phyloP scores from a whole-genome alignment of 768 basidiomycete species.

The Dictyophora rubrovolvata region DNA sequence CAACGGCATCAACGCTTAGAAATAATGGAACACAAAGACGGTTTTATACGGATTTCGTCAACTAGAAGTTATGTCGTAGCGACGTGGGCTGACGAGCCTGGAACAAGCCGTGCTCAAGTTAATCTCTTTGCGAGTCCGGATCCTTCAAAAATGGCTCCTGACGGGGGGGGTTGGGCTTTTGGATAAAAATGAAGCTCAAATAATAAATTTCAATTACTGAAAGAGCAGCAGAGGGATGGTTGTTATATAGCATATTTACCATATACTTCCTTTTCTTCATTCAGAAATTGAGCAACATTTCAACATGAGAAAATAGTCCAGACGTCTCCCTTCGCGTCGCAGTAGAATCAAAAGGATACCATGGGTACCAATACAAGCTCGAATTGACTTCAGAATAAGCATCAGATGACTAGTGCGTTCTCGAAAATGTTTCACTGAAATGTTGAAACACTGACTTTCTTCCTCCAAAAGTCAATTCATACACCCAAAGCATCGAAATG shows the following conservation, averaged over 20 bases:
- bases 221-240: constrained; percentile 61
- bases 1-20: neutral
- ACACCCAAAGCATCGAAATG: constrained; percentile 60
- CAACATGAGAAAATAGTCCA: constrained; percentile 48
- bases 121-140: neutral
- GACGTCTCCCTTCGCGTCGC: constrained; percentile 65
- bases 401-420: constrained; percentile 77
- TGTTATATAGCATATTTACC: neutral
- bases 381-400: constrained; percentile 53
- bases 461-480: constrained; percentile 45
- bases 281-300: constrained; percentile 71
- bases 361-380: constrained; percentile 96
- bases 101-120: neutral
- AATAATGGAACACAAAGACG: neutral
- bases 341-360: constrained; percentile 92
- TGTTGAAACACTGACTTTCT: neutral
- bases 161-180: constrained; percentile 40
- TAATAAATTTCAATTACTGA: constrained; percentile 49
- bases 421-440: neutral
- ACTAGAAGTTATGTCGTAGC: neutral
- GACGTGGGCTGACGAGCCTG: neutral
- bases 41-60: neutral
- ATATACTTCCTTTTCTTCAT: neutral
- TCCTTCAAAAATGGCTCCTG: neutral
- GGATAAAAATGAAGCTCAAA: constrained; percentile 35